Percentiles rank a stretch among this genome's conserved stretches.
phyloP scores from a whole-genome alignment of 257 asterid genomes.

The Jaltomata sinuosa region DNA sequence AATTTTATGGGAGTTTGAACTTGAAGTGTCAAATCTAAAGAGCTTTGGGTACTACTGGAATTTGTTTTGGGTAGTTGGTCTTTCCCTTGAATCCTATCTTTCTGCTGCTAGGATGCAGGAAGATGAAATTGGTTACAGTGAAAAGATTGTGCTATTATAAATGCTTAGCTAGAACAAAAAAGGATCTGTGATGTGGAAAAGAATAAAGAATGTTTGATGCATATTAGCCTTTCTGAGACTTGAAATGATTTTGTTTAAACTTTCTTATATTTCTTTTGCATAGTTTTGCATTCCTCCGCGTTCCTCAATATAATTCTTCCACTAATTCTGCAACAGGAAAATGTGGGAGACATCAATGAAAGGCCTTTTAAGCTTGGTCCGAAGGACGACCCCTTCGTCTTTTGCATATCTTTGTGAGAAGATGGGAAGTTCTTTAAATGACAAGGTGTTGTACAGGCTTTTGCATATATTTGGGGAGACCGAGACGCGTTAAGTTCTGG shows the following conservation, averaged over 20 bases:
- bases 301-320: conserved; percentile 1
- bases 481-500: neutral
- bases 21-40: neutral
- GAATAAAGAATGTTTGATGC: neutral
- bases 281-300: neutral
- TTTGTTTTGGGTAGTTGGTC: neutral
- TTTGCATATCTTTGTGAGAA: conserved; percentile 88
- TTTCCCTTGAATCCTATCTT: neutral
- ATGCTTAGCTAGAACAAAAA: neutral
- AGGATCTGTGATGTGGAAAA: neutral
- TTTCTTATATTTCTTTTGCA: neutral
- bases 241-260: neutral
- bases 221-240: neutral
- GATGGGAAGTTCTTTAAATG: conserved; percentile 64
- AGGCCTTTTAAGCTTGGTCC: conserved; percentile 91
- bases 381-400: conserved; percentile 83
- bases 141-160: neutral
- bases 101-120: neutral
- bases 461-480: neutral
- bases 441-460: conserved; percentile 52
- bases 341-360: conserved; percentile 99
- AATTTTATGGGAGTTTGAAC: neutral
- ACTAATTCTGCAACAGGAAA: conserved; percentile 43
- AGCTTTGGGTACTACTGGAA: neutral
- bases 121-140: neutral